These are phyloP conservation scores for Ophiostoma montium DNA, from an alignment of 2,329 filamentous ascomycete species.

Conservation along the genomic window DNA sequence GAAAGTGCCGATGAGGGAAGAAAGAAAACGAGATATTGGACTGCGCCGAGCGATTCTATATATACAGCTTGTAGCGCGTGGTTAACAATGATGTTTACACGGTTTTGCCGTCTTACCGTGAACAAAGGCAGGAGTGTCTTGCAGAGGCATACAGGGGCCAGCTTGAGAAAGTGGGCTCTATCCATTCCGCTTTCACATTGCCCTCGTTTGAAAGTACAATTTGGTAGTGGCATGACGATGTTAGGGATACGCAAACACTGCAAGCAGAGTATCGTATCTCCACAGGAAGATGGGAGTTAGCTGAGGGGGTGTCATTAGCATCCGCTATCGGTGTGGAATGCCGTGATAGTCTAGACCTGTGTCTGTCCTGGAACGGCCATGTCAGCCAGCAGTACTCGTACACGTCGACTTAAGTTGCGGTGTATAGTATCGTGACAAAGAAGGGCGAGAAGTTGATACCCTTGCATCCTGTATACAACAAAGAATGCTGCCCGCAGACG, in stretches of 20 bases:
- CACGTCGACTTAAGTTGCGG: neutral
- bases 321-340: too few relatives aligned
- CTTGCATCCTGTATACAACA: too few relatives aligned
- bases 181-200: neutral
- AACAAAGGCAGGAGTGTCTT: neutral
- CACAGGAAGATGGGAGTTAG: too few relatives aligned
- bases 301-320: too few relatives aligned
- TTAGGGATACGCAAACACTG: too few relatives aligned
- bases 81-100: neutral
- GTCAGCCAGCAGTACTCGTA: too few relatives aligned
- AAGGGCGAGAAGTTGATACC: neutral
- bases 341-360: too few relatives aligned
- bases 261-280: too few relatives aligned
- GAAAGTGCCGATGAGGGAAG: neutral
- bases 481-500: neutral
- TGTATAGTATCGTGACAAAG: neutral
- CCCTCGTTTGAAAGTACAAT: neutral
- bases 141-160: neutral
- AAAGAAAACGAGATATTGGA: neutral
- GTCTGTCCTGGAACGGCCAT: too few relatives aligned
- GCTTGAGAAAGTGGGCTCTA: too few relatives aligned
- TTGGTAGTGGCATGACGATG: too few relatives aligned
- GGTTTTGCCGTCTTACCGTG: neutral
- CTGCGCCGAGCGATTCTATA: conserved; percentile 8
- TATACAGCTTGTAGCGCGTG: conserved; percentile 3